Percentiles rank a stretch among this genome's conserved stretches.
phyloP scores from a whole-genome alignment of 345 rosid species.

The Reutealis trisperma region DNA sequence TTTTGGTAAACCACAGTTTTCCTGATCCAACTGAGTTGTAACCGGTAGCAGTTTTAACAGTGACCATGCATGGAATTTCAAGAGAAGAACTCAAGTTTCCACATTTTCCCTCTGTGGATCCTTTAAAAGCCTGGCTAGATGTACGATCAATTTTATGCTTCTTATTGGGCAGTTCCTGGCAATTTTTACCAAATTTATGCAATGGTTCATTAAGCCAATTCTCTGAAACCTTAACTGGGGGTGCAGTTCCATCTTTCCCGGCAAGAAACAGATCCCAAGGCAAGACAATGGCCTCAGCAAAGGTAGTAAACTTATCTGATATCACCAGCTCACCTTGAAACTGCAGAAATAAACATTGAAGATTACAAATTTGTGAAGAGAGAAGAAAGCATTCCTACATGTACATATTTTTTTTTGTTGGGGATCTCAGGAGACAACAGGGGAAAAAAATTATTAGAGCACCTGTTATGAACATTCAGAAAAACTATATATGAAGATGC shows the following conservation, averaged over 20 bases:
- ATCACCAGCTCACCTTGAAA: conserved; percentile 45
- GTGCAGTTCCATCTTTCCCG: conserved; percentile 41
- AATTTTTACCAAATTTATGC: conserved; percentile 10
- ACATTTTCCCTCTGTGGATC: conserved; percentile 17
- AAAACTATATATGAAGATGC: not conserved
- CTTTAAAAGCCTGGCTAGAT: conserved; percentile 19
- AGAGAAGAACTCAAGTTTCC: conserved; percentile 22
- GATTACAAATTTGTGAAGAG: not conserved
- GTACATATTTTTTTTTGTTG: too few species aligned
- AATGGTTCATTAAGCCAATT: conserved; percentile 14
- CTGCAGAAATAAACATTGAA: conserved; percentile 33
- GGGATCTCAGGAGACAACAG: not conserved
- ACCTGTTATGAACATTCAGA: not conserved
- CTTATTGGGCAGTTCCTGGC: conserved; percentile 47
- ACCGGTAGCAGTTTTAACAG: conserved; percentile 40
- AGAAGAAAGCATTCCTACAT: not conserved
- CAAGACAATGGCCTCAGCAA: conserved; percentile 67
- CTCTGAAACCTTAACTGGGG: conserved; percentile 23
- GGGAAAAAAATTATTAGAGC: conserved; percentile 1
- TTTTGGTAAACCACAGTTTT: conserved; percentile 39
- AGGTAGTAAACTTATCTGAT: conserved; percentile 39
- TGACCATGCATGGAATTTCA: conserved; percentile 57
- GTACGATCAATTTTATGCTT: conserved; percentile 41
- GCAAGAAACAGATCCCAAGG: conserved; percentile 72
- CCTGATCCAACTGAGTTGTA: conserved; percentile 36